These are phyloP conservation scores for Aspergillus ochraceoroseus DNA, from an alignment of 2,329 filamentous ascomycete genomes.

Conservation along the genomic window DNA sequence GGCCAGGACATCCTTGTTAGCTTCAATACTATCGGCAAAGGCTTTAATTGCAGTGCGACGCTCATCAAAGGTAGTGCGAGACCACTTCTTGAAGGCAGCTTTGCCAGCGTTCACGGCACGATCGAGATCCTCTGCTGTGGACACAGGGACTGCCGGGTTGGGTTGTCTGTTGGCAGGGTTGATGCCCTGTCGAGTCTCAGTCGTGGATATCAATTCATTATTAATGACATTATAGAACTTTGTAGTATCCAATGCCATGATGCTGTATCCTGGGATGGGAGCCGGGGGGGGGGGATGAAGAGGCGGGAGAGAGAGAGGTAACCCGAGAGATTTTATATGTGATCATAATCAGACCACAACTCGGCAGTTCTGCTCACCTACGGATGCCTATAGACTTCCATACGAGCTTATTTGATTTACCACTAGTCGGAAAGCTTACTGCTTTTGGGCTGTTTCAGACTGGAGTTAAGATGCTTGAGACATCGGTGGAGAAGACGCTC, in stretches of 20 bases:
- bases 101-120: constrained; percentile 48
- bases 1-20: constrained; percentile 34
- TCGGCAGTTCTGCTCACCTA: neutral
- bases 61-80: constrained; percentile 32
- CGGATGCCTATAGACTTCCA: no score
- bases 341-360: no score
- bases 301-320: neutral
- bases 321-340: no score
- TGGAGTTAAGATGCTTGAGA: no score
- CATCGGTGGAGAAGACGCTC: no score
- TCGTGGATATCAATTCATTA: constrained; percentile 45
- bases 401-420: no score
- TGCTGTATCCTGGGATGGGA: neutral
- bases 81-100: constrained; percentile 48
- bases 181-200: constrained; percentile 46
- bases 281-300: neutral
- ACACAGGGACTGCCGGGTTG: constrained; percentile 50
- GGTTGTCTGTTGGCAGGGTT: constrained; percentile 50
- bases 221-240: constrained; percentile 53
- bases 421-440: no score
- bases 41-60: constrained; percentile 31
- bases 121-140: constrained; percentile 48
- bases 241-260: constrained; percentile 16
- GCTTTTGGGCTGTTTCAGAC: no score
- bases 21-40: constrained; percentile 35